phyloP scores from a whole-genome alignment of 2,329 filamentous ascomycete genomes.

The Monilinia aucupariae region DNA sequence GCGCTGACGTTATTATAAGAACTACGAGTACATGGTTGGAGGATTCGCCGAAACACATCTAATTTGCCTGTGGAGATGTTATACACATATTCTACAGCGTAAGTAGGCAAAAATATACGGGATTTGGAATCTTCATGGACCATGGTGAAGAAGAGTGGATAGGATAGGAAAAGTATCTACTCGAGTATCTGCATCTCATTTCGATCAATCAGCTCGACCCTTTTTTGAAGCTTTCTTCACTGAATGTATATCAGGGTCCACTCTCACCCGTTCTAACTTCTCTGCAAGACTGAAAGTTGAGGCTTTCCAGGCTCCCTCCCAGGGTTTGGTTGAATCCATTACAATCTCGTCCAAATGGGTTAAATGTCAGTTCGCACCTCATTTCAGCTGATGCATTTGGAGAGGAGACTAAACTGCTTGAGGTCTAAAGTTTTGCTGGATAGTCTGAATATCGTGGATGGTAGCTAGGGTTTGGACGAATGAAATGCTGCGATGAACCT shows the following conservation, averaged over 20 bases:
- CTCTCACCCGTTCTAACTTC: constrained; percentile 10
- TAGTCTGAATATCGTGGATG: constrained; percentile 3
- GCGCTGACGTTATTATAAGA: not conserved
- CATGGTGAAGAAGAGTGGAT: constrained; percentile 13
- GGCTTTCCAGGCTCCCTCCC: not conserved
- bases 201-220: not conserved
- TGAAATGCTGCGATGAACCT: not conserved
- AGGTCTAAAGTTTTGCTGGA: constrained; percentile 9
- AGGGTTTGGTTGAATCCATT: not conserved
- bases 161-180: not conserved
- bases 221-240: not conserved
- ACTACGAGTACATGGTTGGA: too few species aligned
- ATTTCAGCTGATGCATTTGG: constrained; percentile 8
- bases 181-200: too few species aligned
- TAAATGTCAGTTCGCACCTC: constrained; percentile 10
- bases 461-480: not conserved
- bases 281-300: constrained; percentile 8
- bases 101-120: too few species aligned
- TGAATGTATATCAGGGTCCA: constrained; percentile 6
- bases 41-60: constrained; percentile 6
- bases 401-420: not conserved
- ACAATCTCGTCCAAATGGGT: not conserved
- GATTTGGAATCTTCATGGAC: not conserved
- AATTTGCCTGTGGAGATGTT: not conserved
- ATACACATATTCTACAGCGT: too few species aligned